These are phyloP conservation scores for Dalbergia cultrata DNA, from an alignment of 306 rosid species.

Conservation along the genomic window DNA sequence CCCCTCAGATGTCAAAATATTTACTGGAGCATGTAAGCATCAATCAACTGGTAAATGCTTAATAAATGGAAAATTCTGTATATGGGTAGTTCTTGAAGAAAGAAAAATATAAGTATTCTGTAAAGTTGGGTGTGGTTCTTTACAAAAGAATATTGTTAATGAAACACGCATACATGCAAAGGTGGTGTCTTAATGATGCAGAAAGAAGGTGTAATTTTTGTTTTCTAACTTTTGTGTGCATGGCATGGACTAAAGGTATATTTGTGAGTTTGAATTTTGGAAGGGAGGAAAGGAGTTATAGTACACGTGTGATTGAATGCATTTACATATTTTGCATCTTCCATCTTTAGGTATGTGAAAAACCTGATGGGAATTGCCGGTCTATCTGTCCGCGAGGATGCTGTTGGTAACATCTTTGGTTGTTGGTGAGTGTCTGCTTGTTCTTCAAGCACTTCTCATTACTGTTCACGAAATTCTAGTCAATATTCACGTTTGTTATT, in stretches of 20 bases:
- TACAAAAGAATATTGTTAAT: slow-evolving; percentile 33
- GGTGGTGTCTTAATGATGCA: not conserved
- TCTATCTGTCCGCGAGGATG: slow-evolving; percentile 90
- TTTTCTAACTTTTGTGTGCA: slow-evolving; percentile 13
- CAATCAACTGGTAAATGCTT: slow-evolving; percentile 21
- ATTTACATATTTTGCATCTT: slow-evolving; percentile 43
- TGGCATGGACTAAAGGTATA: not conserved
- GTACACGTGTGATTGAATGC: not conserved
- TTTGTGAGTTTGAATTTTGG: too few relatives aligned
- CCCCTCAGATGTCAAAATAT: not conserved
- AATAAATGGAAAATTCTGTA: slow-evolving; percentile 9
- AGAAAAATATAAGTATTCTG: not conserved
- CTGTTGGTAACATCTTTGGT: slow-evolving; percentile 95
- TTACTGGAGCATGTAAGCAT: slow-evolving; percentile 14
- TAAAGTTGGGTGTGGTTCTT: slow-evolving; percentile 13
- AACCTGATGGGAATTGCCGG: slow-evolving; percentile 86
- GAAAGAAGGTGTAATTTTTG: slow-evolving; percentile 23
- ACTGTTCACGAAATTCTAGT: slow-evolving; percentile 20
- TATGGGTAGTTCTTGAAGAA: slow-evolving; percentile 21
- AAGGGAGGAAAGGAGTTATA: not conserved
- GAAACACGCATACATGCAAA: slow-evolving; percentile 1
- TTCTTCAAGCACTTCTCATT: slow-evolving; percentile 13
- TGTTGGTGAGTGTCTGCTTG: slow-evolving; percentile 71
- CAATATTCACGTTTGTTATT: not conserved
- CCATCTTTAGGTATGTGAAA: slow-evolving; percentile 75